Percentiles rank a stretch among this genome's conserved stretches.
These are phyloP conservation scores for Thraustochytrium striatum DNA, from an alignment of 352 stramenopile species.

Conservation along the genomic window DNA sequence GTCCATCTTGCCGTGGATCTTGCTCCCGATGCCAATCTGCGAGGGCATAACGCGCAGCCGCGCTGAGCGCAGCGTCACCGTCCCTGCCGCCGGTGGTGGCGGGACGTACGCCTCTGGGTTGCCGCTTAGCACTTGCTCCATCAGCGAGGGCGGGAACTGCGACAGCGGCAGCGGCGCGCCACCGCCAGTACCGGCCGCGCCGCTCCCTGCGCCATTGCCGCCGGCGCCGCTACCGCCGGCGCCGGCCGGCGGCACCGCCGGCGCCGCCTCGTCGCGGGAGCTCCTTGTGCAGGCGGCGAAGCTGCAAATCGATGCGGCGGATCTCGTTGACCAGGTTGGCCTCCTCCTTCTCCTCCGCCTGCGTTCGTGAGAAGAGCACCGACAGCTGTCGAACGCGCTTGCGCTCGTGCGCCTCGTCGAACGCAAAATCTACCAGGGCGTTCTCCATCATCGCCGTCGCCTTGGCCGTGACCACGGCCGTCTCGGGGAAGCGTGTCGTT, in stretches of 20 bases:
- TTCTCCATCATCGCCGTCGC: constrained; percentile 27
- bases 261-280: background rate
- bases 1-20: constrained; percentile 16
- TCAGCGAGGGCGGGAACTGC: constrained; percentile 32
- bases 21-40: background rate
- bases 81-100: no score
- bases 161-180: background rate
- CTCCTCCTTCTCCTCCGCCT: constrained; percentile 34
- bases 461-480: constrained; percentile 24
- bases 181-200: no score
- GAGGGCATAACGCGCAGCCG: background rate
- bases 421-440: constrained; percentile 11
- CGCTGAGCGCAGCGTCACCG: constrained; percentile 13
- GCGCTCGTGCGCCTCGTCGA: constrained; percentile 25
- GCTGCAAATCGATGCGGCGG: constrained; percentile 27
- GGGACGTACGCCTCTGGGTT: background rate
- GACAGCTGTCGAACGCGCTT: constrained; percentile 34
- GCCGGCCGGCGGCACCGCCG: no score
- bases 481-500: no score
- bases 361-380: constrained; percentile 34
- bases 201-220: no score
- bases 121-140: constrained; percentile 5
- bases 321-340: constrained; percentile 24
- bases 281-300: constrained; percentile 38
- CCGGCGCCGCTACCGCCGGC: no score